A percentile compares a stretch with the other conserved stretches of the same genome.
Evolutionary conservation across 2,329 filamentous ascomycete genomes (phyloP).

Genomic region (Cytospora mali): DNA sequence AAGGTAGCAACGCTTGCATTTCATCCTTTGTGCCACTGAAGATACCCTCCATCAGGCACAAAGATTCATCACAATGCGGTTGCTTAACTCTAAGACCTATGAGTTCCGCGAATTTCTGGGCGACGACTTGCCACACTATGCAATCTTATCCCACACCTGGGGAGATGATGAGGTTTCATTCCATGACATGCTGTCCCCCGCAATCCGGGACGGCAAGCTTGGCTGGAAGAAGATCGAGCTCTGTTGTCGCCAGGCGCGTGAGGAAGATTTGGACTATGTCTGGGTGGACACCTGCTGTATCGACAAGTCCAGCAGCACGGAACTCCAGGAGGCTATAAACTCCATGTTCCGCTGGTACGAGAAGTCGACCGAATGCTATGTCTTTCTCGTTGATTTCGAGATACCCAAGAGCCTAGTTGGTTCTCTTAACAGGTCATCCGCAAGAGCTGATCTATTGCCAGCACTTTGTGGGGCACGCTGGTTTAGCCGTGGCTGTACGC

Average conservation of each 20-base stretch:
- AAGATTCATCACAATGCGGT: not conserved
- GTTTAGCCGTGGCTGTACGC: slow-evolving; percentile 24
- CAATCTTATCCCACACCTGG: slow-evolving; percentile 15
- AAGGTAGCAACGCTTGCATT: too few species aligned
- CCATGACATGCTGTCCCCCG: not conserved
- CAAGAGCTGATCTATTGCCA: too few species aligned
- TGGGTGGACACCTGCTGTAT: not conserved
- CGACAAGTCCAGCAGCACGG: not conserved
- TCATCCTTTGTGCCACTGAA: too few species aligned
- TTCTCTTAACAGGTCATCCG: too few species aligned
- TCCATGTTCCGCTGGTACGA: not conserved
- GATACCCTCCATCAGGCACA: too few species aligned
- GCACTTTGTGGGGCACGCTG: not conserved
- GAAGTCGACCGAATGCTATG: not conserved
- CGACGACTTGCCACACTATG: not conserved
- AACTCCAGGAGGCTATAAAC: not conserved
- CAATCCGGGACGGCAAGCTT: not conserved
- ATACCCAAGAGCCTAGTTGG: not conserved
- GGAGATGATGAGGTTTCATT: slow-evolving; percentile 6
- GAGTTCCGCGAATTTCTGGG: not conserved
- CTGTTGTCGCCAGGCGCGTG: not conserved
- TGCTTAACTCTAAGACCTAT: not conserved
- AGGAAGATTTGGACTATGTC: not conserved
- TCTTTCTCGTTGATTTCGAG: not conserved
- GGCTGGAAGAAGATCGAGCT: slow-evolving; percentile 6